Evolutionary conservation across 2,329 filamentous ascomycete genomes (phyloP), one percentile per base, ranked within the genome.

Genomic region (Nakataea oryzae): DNA sequence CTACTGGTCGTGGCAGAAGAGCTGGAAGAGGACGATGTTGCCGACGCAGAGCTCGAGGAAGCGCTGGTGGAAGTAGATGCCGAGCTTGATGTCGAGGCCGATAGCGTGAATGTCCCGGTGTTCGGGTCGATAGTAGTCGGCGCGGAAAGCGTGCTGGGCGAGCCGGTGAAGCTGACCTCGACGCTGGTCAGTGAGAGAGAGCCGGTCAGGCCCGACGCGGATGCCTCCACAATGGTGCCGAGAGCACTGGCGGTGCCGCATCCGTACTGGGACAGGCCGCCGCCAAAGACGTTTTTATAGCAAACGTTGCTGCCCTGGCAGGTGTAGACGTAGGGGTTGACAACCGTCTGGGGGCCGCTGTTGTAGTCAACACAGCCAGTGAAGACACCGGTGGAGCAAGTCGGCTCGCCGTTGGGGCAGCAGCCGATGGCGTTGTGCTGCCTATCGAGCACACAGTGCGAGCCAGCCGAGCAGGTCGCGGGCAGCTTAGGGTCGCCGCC

Each of bases 261-360:
- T 1, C 83, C 83, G 61, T 75, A 86, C 70, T 86, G 83, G 60
- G 73, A 82, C 67, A 75, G 82, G 2, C 82, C 83, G 14, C 81
- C 82, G 0, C 78, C 79, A 64, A 80, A 86, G 11, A 73, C 67
- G 66, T 86, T 86, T 65, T 71, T 76, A 71, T 82, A 86, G 68
- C 83, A 86, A 21, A 83, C 76, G 57, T 80, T 67, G 59, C 72
- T 71, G 5, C 77, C 79, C n/a, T 69, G 65, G 69, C 83, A 86
- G 12, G 82, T 84, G 67, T 75, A 85, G 34, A 85, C 73, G 64
- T 84, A 85, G 0, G 83, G 82, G 65, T 86, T 78, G 61, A 78
- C 73, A 62, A 77, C 79, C 3, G 76, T 79, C 67, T 82, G 80
- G 1, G 78, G 72, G 4, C 73, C 74, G 62, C 78, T 82, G 66